These are phyloP conservation scores for Penicillium samsonianum DNA, from an alignment of 495 filamentous ascomycete genomes.

Conservation along the genomic window DNA sequence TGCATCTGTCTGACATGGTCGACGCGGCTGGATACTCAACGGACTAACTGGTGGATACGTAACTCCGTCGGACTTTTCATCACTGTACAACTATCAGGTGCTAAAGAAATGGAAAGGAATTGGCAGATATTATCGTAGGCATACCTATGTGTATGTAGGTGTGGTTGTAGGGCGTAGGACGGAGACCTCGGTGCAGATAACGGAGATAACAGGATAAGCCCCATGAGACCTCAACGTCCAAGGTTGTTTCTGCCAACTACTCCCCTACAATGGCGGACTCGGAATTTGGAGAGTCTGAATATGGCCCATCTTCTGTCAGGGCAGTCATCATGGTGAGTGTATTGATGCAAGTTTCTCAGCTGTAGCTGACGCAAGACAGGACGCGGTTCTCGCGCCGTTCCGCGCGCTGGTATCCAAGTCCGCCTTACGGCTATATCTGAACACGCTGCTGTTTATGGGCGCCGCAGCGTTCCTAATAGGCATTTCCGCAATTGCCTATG, in stretches of 20 bases:
- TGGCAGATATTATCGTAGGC: neutral
- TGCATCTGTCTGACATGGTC: neutral
- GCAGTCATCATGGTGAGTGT: slow-evolving; percentile 16
- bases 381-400: slow-evolving; percentile 35
- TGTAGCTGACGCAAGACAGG: slow-evolving; percentile 28
- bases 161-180: no score
- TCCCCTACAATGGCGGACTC: slow-evolving; percentile 30
- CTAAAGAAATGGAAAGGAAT: neutral
- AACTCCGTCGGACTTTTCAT: no score
- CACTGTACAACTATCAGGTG: neutral
- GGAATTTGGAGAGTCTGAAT: slow-evolving; percentile 30
- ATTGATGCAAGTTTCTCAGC: neutral
- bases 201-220: neutral
- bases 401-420: slow-evolving; percentile 61
- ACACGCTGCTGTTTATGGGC: slow-evolving; percentile 61
- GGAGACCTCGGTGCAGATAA: neutral
- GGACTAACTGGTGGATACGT: neutral
- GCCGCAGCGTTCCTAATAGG: slow-evolving; percentile 60
- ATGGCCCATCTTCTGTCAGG: slow-evolving; percentile 20
- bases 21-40: neutral
- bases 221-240: neutral
- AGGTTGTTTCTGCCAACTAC: slow-evolving; percentile 14
- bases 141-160: no score
- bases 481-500: slow-evolving; percentile 67
- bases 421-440: slow-evolving; percentile 71